phyloP scores from a whole-genome alignment of 2,329 filamentous ascomycete species.

The Sporothrix euskadiensis region DNA sequence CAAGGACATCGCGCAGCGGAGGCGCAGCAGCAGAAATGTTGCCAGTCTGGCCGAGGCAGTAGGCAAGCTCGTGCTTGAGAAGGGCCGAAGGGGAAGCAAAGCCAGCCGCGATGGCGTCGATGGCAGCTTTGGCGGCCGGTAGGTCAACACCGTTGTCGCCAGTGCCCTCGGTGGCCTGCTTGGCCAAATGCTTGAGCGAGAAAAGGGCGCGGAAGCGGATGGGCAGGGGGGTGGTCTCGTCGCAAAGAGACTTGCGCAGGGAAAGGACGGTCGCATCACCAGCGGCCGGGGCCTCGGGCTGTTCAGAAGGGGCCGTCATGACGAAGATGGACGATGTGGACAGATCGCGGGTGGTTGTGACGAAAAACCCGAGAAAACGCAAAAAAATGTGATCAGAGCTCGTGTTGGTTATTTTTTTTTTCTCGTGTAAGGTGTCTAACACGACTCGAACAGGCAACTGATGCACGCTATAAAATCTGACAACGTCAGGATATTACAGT shows the following conservation, averaged over 20 bases:
- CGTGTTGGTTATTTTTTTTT: background rate
- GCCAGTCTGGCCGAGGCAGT: constrained; percentile 90
- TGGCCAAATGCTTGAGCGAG: constrained; percentile 91
- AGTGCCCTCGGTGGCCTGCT: constrained; percentile 51
- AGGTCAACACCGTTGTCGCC: constrained; percentile 33
- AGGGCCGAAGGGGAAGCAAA: constrained; percentile 84
- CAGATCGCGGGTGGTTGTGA: background rate
- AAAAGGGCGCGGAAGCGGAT: constrained; percentile 95
- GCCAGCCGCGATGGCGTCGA: constrained; percentile 82
- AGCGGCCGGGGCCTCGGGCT: constrained; percentile 28
- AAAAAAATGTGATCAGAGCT: background rate
- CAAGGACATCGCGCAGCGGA: constrained; percentile 70
- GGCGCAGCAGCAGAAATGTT: constrained; percentile 69
- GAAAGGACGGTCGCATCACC: constrained; percentile 53
- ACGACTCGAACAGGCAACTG: constrained; percentile 11
- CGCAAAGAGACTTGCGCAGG: constrained; percentile 74
- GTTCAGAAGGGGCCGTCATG: constrained; percentile 36
- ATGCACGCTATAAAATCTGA: constrained; percentile 8
- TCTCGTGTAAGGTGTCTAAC: background rate
- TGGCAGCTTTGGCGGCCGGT: constrained; percentile 55
- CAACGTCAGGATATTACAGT: background rate
- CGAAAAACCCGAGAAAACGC: constrained; percentile 1
- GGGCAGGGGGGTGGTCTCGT: constrained; percentile 79
- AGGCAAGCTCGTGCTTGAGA: constrained; percentile 94
- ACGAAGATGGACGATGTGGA: background rate